Percentiles rank a stretch among this genome's conserved stretches.
These are phyloP conservation scores for Suhomyces wounanorum DNA, from an alignment of 1,139 yeast species.

Conservation along the genomic window DNA sequence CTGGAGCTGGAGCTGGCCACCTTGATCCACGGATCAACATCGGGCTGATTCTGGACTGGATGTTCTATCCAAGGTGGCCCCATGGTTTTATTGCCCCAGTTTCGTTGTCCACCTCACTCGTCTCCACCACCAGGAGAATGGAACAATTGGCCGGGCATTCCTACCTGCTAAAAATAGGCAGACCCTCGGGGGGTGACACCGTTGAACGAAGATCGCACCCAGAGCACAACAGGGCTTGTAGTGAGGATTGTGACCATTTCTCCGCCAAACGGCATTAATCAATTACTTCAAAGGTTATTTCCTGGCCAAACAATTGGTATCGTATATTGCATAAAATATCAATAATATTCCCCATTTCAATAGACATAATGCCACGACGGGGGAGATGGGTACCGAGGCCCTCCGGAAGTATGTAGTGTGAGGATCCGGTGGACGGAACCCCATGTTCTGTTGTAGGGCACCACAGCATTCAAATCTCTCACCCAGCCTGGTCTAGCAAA, in stretches of 20 bases:
- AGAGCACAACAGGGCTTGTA: not conserved
- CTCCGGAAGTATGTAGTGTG: not conserved
- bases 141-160: not conserved
- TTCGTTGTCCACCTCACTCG: not conserved
- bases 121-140: not conserved
- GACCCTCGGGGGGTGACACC: not conserved
- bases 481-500: not conserved
- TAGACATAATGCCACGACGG: not conserved
- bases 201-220: not conserved
- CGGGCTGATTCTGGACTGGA: too few species aligned
- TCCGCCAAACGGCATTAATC: not conserved
- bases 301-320: conserved; percentile 4
- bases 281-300: not conserved
- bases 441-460: not conserved
- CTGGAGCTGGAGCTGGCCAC: too few species aligned
- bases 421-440: not conserved
- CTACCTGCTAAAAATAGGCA: not conserved
- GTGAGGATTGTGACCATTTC: too few species aligned
- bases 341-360: conserved; percentile 1
- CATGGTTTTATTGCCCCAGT: not conserved
- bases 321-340: conserved; percentile 9
- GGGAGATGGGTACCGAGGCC: not conserved
- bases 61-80: not conserved
- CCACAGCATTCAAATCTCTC: too few species aligned
- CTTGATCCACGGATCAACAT: too few species aligned